phyloP scores from a whole-genome alignment of 1,139 yeast species.

The Hyphopichia buzzinii region DNA sequence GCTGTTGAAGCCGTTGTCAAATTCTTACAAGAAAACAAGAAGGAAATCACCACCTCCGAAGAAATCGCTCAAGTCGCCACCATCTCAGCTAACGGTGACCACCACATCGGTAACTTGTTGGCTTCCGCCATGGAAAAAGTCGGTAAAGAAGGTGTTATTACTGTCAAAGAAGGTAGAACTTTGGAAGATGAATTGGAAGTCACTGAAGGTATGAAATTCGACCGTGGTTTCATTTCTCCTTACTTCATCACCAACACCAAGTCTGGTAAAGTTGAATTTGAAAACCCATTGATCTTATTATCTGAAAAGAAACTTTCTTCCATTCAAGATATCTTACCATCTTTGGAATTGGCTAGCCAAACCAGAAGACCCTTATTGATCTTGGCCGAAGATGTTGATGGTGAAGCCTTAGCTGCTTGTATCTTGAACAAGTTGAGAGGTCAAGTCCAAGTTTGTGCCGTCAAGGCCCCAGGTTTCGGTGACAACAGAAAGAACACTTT shows the following conservation, averaged over 20 bases:
- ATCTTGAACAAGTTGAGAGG: constrained; percentile 98
- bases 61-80: constrained; percentile 99
- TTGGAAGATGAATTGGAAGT: constrained; percentile 96
- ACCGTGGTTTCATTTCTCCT: constrained; percentile 97
- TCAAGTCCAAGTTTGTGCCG: constrained; percentile 98
- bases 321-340: constrained; percentile 89
- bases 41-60: constrained; percentile 94
- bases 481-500: constrained; percentile 98
- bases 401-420: constrained; percentile 99
- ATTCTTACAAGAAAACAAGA: constrained; percentile 85
- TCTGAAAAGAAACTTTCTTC: constrained; percentile 95
- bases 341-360: constrained; percentile 92
- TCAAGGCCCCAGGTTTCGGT: constrained; percentile 99
- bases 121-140: constrained; percentile 99
- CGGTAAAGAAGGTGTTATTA: constrained; percentile 98
- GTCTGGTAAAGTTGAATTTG: constrained; percentile 96
- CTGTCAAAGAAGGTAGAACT: constrained; percentile 96
- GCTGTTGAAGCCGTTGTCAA: constrained; percentile 96
- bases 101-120: constrained; percentile 88
- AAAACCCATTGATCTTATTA: constrained; percentile 85
- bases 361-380: constrained; percentile 92
- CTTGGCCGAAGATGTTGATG: constrained; percentile 96
- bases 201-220: constrained; percentile 99
- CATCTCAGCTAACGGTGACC: constrained; percentile 96
- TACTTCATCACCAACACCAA: constrained; percentile 96